phyloP scores from a whole-genome alignment of 208 protist genomes.

The Leishmania mexicana region DNA sequence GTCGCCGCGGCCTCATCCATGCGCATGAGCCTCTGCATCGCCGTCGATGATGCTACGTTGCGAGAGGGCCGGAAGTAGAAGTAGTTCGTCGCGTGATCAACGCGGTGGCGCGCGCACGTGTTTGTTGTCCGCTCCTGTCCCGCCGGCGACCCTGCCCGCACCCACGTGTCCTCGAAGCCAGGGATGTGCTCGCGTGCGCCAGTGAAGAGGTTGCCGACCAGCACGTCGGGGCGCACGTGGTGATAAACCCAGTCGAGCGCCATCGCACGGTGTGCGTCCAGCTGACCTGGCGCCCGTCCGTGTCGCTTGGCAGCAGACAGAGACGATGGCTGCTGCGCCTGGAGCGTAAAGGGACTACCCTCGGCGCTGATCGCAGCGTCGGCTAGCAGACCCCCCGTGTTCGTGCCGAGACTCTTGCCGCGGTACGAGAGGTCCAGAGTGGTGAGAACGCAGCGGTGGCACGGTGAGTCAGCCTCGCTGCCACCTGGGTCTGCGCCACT shows the following conservation, averaged over 20 bases:
- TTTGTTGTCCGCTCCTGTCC: slow-evolving; percentile 77
- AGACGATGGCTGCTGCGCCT: slow-evolving; percentile 18
- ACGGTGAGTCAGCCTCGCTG: neutral
- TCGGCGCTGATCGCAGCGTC: slow-evolving; percentile 57
- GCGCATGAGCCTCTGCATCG: slow-evolving; percentile 12
- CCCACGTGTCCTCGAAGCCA: slow-evolving; percentile 73
- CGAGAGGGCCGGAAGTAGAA: slow-evolving; percentile 70
- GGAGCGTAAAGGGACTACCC: slow-evolving; percentile 72
- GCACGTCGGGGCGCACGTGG: slow-evolving; percentile 56
- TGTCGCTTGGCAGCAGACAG: neutral
- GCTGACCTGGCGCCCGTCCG: slow-evolving; percentile 15
- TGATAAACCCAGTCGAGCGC: slow-evolving; percentile 64
- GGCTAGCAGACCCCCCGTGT: slow-evolving; percentile 33
- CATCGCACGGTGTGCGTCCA: slow-evolving; percentile 67
- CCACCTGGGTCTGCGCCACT: neutral
- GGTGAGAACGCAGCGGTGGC: slow-evolving; percentile 44
- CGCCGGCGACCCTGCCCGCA: slow-evolving; percentile 57
- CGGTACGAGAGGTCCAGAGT: slow-evolving; percentile 82
- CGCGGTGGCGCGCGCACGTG: slow-evolving; percentile 54
- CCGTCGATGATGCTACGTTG: slow-evolving; percentile 5
- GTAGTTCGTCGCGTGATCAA: slow-evolving; percentile 63
- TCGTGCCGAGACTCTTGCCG: slow-evolving; percentile 70
- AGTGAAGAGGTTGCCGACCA: slow-evolving; percentile 74
- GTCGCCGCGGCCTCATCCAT: neutral
- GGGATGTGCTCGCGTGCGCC: slow-evolving; percentile 44